Conservation (phyloP, 2,329 filamentous ascomycete genomes). For the Tolypocladium album region DNA sequence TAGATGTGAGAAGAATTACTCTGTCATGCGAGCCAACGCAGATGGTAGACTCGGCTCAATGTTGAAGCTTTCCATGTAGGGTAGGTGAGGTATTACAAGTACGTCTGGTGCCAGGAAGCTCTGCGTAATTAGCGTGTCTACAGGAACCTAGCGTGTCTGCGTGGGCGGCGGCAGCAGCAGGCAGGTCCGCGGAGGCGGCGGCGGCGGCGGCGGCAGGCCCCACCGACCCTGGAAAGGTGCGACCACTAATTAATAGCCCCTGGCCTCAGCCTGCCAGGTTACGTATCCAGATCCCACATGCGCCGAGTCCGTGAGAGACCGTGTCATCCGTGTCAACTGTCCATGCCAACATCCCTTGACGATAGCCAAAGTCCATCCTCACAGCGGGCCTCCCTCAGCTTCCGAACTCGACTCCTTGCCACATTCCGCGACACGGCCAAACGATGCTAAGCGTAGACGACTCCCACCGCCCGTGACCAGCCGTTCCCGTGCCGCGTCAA, state of each 20-base stretch:
- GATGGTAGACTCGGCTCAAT: no score
- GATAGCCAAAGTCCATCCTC: background rate
- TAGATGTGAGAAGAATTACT: no score
- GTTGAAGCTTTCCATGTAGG: no score
- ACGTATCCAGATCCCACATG: background rate
- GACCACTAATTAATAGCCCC: background rate
- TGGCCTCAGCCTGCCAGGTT: background rate
- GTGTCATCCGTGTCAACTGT: background rate
- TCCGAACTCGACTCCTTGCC: background rate
- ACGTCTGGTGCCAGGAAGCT: no score
- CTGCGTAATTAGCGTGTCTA: no score
- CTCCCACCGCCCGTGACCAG: background rate
- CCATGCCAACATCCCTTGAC: background rate
- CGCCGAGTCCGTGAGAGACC: background rate
- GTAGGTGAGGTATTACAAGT: no score
- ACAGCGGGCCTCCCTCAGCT: background rate
- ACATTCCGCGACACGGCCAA: background rate
- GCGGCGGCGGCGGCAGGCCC: background rate
- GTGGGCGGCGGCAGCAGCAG: no score
- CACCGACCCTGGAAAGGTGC: background rate
- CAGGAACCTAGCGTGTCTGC: no score
- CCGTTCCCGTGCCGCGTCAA: background rate
- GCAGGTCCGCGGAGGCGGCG: no score
- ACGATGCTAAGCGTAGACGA: background rate
- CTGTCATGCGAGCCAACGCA: no score